Percentiles rank a stretch among this genome's conserved stretches.
Evolutionary conservation across 2,329 filamentous ascomycete genomes (phyloP).

Genomic region (Alternaria sp.): DNA sequence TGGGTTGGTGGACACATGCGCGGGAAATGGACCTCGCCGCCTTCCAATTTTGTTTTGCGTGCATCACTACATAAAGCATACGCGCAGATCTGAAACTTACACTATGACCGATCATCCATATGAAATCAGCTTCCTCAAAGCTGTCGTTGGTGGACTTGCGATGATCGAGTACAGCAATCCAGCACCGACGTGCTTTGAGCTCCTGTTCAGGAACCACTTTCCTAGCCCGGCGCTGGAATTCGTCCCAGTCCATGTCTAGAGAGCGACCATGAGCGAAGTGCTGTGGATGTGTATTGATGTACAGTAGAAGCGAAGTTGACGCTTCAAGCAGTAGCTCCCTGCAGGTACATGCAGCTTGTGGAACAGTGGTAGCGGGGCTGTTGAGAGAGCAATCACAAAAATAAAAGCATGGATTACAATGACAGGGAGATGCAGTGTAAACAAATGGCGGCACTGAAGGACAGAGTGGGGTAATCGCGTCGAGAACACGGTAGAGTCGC

Average conservation of each 20-base stretch:
- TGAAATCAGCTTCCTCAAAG: constrained; percentile 37
- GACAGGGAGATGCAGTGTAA: not conserved
- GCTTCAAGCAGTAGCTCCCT: not conserved
- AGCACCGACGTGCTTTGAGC: constrained; percentile 38
- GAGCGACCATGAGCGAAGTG: not conserved
- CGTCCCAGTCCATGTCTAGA: constrained; percentile 31
- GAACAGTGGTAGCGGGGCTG: not conserved
- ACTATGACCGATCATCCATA: constrained; percentile 49
- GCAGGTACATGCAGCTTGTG: not conserved
- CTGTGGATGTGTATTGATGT: not conserved
- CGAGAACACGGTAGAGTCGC: not conserved
- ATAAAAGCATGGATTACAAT: not conserved
- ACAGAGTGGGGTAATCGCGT: constrained; percentile 3
- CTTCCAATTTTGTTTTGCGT: not conserved
- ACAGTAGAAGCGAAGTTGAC: not conserved
- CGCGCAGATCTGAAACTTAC: constrained; percentile 27
- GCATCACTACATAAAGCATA: not conserved
- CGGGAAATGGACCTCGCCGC: not conserved
- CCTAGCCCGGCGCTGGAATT: constrained; percentile 31
- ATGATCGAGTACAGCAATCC: constrained; percentile 47
- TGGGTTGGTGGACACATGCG: not conserved
- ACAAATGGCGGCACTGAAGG: not conserved
- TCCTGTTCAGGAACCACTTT: constrained; percentile 24
- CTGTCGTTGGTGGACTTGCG: constrained; percentile 22
- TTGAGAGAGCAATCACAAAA: not conserved